Conservation (phyloP, 345 rosid species). For the Mangifera indica region DNA sequence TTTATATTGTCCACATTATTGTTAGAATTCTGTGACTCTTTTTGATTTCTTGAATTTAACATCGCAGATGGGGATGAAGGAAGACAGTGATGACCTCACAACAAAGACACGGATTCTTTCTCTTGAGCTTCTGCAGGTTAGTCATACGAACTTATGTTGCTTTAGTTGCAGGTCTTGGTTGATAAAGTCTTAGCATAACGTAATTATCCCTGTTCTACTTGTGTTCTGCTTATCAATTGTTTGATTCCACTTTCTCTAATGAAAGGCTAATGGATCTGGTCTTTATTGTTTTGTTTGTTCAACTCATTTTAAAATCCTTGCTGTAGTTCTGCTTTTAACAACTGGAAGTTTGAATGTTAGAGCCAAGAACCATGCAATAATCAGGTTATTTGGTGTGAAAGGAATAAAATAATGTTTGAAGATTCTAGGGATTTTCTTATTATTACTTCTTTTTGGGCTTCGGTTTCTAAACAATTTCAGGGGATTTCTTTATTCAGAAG, state of each 20-base stretch:
- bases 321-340: background rate
- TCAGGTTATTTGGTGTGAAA: too few relatives aligned
- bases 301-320: background rate
- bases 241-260: background rate
- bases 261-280: background rate
- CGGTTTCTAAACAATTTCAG: too few relatives aligned
- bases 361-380: background rate
- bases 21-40: constrained; percentile 25
- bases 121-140: constrained; percentile 97
- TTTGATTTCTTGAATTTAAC: constrained; percentile 20
- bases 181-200: constrained; percentile 10
- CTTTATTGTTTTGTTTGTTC: constrained; percentile 1
- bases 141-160: constrained; percentile 19
- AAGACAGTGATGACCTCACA: constrained; percentile 93
- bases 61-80: constrained; percentile 97
- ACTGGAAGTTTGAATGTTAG: constrained; percentile 2
- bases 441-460: too few relatives aligned
- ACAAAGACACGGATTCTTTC: constrained; percentile 86
- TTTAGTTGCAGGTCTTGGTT: constrained; percentile 8
- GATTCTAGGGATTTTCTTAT: too few relatives aligned
- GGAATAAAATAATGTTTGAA: too few relatives aligned
- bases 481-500: too few relatives aligned
- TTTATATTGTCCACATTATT: constrained; percentile 16
- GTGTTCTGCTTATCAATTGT: background rate
- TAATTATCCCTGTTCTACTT: background rate